A percentile compares a stretch with the other conserved stretches of the same genome.
phyloP scores from a whole-genome alignment of 768 basidiomycete genomes.

The Pleurotus citrinopileatus region DNA sequence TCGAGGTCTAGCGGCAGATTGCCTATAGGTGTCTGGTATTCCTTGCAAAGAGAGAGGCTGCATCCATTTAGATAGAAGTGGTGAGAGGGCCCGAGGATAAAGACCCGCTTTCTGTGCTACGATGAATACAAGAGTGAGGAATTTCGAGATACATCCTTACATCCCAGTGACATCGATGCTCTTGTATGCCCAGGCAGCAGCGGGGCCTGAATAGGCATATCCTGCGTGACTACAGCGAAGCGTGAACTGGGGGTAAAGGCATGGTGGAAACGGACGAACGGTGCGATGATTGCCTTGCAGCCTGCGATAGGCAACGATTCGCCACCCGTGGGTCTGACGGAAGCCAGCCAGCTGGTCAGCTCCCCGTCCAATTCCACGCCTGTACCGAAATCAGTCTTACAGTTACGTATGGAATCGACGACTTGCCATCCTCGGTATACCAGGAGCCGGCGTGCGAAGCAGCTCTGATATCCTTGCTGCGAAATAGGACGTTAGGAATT shows the following conservation, averaged over 20 bases:
- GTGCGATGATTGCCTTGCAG: conserved; percentile 88
- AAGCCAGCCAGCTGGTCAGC: conserved; percentile 60
- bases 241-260: conserved; percentile 3
- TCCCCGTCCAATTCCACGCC: conserved; percentile 57
- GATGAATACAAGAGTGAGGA: conserved; percentile 3
- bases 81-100: conserved; percentile 95
- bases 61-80: conserved; percentile 86
- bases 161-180: conserved; percentile 78
- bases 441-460: conserved; percentile 90
- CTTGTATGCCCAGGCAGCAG: conserved; percentile 96
- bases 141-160: conserved; percentile 43
- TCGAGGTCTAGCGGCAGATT: conserved; percentile 73
- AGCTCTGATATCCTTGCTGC: conserved; percentile 69
- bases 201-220: conserved; percentile 88
- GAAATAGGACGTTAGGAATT: conserved; percentile 87
- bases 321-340: conserved; percentile 42
- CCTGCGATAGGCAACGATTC: conserved; percentile 46
- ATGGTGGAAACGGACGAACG: conserved; percentile 52
- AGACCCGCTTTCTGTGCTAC: conserved; percentile 74
- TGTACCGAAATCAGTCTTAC: conserved; percentile 26
- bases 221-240: conserved; percentile 78
- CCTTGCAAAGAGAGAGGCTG: conserved; percentile 74
- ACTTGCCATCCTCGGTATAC: conserved; percentile 73
- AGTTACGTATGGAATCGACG: conserved; percentile 2
- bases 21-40: conserved; percentile 87